These are phyloP conservation scores for Gliomastix tumulicola DNA, from an alignment of 2,329 filamentous ascomycete genomes.

Conservation along the genomic window DNA sequence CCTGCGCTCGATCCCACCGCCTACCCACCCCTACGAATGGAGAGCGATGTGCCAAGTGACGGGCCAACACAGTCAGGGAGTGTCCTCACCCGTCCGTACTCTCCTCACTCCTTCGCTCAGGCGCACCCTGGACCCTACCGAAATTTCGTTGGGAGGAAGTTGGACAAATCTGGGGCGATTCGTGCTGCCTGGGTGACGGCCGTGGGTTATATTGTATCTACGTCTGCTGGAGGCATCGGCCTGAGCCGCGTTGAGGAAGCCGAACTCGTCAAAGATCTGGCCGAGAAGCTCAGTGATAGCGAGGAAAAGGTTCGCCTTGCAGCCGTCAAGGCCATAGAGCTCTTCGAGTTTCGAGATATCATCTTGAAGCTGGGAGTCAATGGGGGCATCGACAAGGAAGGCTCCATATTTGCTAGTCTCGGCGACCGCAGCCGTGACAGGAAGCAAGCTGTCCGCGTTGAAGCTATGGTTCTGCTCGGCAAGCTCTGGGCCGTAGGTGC, in stretches of 20 bases:
- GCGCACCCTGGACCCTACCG: slow-evolving; percentile 74
- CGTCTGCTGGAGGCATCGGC: slow-evolving; percentile 83
- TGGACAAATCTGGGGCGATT: slow-evolving; percentile 79
- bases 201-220: slow-evolving; percentile 80
- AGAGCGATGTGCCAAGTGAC: slow-evolving; percentile 37
- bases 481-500: slow-evolving; percentile 91
- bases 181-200: slow-evolving; percentile 81
- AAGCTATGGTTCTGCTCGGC: slow-evolving; percentile 77
- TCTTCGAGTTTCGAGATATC: slow-evolving; percentile 74
- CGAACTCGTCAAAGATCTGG: slow-evolving; percentile 64
- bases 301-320: slow-evolving; percentile 89
- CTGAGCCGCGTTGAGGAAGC: slow-evolving; percentile 77
- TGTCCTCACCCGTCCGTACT: slow-evolving; percentile 74
- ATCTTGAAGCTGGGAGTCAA: slow-evolving; percentile 72
- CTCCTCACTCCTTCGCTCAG: slow-evolving; percentile 83
- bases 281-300: slow-evolving; percentile 75
- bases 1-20: slow-evolving; percentile 70
- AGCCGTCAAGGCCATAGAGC: slow-evolving; percentile 77
- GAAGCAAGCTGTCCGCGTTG: slow-evolving; percentile 71
- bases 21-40: slow-evolving; percentile 70
- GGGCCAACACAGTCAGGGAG: too few species aligned
- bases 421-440: slow-evolving; percentile 86
- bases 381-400: slow-evolving; percentile 68
- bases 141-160: slow-evolving; percentile 75
- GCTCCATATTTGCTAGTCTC: slow-evolving; percentile 73